Base-by-base conservation (phyloP, 1,284 basidiomycete species). In the Trichosporon asahii region DNA sequence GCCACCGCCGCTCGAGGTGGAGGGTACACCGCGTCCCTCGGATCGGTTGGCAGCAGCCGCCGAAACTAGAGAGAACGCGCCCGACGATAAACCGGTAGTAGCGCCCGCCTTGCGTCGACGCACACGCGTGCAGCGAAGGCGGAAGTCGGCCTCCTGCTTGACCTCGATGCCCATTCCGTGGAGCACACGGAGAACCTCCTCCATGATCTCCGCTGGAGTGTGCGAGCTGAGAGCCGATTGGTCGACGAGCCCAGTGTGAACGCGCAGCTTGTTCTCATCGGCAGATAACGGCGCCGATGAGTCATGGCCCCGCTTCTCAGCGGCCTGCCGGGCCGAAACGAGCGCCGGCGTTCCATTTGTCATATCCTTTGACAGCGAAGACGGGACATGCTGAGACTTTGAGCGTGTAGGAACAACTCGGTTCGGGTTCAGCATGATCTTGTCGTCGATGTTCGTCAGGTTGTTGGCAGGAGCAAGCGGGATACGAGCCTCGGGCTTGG, bases 241-340 rank as follows among this genome's bases (percentile, higher is more conserved):
- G 82, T 98, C 96, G 31, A 99, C 91, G 1, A 95, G 90, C 74
- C 96, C 95, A 74, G 93, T 91, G 79, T 98, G 96, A 55, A 92
- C 88, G 15, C 93, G 89, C 66, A 98, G 85, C 68, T 88, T 88
- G 44, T 86, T 86, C 73, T 89, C 89, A 70, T 85, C 81, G 68
- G 82, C 63, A 12, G 72, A 57, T 3, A 67, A 49, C 40, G 67
- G 31, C 49, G 27, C 33, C 44, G 65, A 44, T 27, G 67, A n/a
- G 11, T 23, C 33, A 49, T 21, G 64, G 25, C 44, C 61, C 9
- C 46, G 63, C 63, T 37, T 37, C 23, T 64, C 63, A 25, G 37
- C 35, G 1, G 37, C 63, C 15, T 53, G 61, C 23, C 53, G 46
- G 11, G 65, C 61, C 5, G 68, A 55, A n/a, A 66, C n/a, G 61